Base-by-base conservation (phyloP, 2,329 filamentous ascomycete species). In the Penicillium paneum region DNA sequence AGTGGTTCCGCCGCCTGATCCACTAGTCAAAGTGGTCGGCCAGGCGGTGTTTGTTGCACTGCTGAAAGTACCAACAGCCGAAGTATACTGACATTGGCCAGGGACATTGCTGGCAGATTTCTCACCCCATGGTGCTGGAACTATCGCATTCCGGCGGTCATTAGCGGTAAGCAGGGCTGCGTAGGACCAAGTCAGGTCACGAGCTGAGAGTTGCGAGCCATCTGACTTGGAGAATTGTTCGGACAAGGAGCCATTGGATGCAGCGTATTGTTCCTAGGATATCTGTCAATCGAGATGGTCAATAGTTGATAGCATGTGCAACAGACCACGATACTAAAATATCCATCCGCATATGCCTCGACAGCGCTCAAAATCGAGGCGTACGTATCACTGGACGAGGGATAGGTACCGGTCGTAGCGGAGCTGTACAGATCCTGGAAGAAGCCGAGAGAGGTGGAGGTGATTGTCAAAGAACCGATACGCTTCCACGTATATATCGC, bases 401-500 rank as follows among this genome's bases (percentile, higher is more conserved):
- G 63, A 68, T 89, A 92, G 0, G 83, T 90, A 34, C 89, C 89
- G 1, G 77, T 71, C 1, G 81, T 72, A 11, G 84, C 78, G 0
- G 78, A 78, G 12, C 84, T 78, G 48, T 82, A 79, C 8, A 90
- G 75, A 60, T 86, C 85, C 56, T 77, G 71, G 81, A 92, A 94
- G 77, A 94, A 93, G 8, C 81, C 67, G 8, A 91, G 77, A 0
- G 88, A 91, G 1, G 79, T 79, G 0, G 78, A 74, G 5, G 83
- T 87, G 43, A 93, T 81, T 0, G 79, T 81, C 64, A 95, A 80
- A 6, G 79, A 85, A 1, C 84, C 85, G 26, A 79, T 71, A 34
- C 77, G 72, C 58, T 86, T 79, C 88, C 88, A 93, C 46, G 87
- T 84, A 60, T 87, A 86, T 1, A 91, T 66, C 1, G 90, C 87